phyloP scores from a whole-genome alignment of 306 rosid genomes.

The Sicyos baderoa region DNA sequence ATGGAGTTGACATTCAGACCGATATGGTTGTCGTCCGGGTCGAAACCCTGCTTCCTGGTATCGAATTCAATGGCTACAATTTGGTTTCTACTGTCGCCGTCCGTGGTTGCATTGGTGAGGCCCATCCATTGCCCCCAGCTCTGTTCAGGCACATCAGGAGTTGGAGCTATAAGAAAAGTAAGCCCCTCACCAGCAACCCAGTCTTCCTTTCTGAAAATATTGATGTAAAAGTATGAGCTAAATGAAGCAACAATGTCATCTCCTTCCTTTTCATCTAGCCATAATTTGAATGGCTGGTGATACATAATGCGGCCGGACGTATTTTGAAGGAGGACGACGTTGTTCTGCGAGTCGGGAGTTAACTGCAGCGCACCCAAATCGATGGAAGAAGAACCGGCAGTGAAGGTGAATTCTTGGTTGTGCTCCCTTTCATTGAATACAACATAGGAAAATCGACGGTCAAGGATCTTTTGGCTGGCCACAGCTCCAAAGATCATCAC shows the following conservation, averaged over 20 bases:
- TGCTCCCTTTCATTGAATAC: conserved; percentile 5
- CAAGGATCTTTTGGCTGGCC: not conserved
- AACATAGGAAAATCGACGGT: not conserved
- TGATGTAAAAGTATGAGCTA: conserved; percentile 33
- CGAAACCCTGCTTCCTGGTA: conserved; percentile 31
- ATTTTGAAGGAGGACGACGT: not conserved
- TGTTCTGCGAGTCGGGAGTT: conserved; percentile 25
- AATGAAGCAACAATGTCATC: conserved; percentile 37
- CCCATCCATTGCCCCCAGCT: conserved; percentile 45
- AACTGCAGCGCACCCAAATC: conserved; percentile 27
- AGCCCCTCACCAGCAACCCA: conserved; percentile 36
- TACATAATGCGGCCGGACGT: conserved; percentile 35
- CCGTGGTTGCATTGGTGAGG: conserved; percentile 31
- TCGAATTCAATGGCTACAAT: conserved; percentile 44
- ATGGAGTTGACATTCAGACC: conserved; percentile 43
- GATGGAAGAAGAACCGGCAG: conserved; percentile 20
- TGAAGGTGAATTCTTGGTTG: not conserved
- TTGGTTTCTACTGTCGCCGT: conserved; percentile 21
- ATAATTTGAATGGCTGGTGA: conserved; percentile 28
- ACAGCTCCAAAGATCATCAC: not conserved
- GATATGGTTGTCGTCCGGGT: conserved; percentile 33
- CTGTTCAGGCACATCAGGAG: conserved; percentile 14
- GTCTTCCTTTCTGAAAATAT: not conserved
- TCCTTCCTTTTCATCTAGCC: conserved; percentile 18
- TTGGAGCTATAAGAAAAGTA: conserved; percentile 40